phyloP scores from a whole-genome alignment of 768 basidiomycete species.

The Glaciozyma martinii region DNA sequence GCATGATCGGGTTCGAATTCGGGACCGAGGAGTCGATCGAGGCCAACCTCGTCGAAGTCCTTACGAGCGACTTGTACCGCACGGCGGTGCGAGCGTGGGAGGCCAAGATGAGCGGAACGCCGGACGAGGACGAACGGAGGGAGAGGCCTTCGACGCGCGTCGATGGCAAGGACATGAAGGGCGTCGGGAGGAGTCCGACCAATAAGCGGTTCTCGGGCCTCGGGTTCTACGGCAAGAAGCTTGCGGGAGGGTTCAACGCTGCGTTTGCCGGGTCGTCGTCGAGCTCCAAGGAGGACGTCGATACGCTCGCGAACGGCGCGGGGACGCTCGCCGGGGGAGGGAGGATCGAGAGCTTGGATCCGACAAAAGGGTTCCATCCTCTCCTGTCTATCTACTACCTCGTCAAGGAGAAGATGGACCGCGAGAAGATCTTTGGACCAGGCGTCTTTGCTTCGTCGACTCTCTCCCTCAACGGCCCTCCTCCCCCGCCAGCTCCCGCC shows the following conservation, averaged over 20 bases:
- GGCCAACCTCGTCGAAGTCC: constrained; percentile 57
- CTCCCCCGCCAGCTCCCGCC: constrained; percentile 27
- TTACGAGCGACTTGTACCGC: constrained; percentile 68
- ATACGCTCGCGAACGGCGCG: background rate
- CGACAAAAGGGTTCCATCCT: constrained; percentile 87
- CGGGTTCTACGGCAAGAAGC: constrained; percentile 83
- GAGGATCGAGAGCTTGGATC: constrained; percentile 49
- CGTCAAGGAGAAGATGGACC: constrained; percentile 86
- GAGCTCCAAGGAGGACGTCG: background rate
- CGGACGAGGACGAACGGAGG: background rate
- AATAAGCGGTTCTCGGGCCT: constrained; percentile 81
- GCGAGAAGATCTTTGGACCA: constrained; percentile 85
- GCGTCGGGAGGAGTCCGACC: constrained; percentile 42
- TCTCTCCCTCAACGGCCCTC: constrained; percentile 44
- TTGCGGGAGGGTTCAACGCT: constrained; percentile 41
- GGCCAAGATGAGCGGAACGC: constrained; percentile 34
- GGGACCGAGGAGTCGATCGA: constrained; percentile 81
- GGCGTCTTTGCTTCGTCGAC: constrained; percentile 92
- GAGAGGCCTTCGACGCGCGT: constrained; percentile 23
- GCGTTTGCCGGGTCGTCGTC: constrained; percentile 11
- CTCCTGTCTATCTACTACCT: constrained; percentile 94
- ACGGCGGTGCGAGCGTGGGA: constrained; percentile 72
- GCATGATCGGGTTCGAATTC: constrained; percentile 96
- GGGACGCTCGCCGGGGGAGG: constrained; percentile 7
- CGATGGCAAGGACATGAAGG: constrained; percentile 26